Conservation (phyloP, 805 yeast genomes). For the Barnettozyma populi region DNA sequence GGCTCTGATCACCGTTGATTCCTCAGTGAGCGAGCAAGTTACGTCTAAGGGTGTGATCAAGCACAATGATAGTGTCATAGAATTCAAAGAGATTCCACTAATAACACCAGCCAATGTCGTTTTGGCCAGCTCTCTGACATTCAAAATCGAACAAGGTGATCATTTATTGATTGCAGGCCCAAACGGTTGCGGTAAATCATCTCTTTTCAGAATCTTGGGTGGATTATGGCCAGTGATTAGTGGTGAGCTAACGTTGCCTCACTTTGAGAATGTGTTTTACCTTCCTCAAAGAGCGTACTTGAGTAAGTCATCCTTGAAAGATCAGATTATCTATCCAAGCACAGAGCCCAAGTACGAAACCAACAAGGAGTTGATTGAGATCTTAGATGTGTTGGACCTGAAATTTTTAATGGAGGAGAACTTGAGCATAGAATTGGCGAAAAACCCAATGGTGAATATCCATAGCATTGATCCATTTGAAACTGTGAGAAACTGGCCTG, state of each 20-base stretch:
- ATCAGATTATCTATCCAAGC: conserved; percentile 87
- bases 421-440: conserved; percentile 31
- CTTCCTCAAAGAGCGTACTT: conserved; percentile 91
- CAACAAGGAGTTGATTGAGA: conserved; percentile 44
- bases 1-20: conserved; percentile 47
- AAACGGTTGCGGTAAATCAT: conserved; percentile 94
- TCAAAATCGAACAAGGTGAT: conserved; percentile 73
- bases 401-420: conserved; percentile 50
- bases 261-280: conserved; percentile 66
- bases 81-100: conserved; percentile 72
- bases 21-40: conserved; percentile 18
- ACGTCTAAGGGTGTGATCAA: conserved; percentile 26
- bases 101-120: conserved; percentile 81
- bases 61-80: conserved; percentile 54
- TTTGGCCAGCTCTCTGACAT: conserved; percentile 58
- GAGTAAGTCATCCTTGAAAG: conserved; percentile 59
- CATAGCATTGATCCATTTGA: conserved; percentile 48
- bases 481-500: conserved; percentile 76
- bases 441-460: conserved; percentile 25
- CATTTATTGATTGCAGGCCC: conserved; percentile 91
- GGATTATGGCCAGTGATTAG: conserved; percentile 84
- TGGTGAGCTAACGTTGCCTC: conserved; percentile 57
- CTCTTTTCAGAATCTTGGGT: conserved; percentile 83
- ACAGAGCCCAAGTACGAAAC: conserved; percentile 46
- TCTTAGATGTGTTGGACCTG: conserved; percentile 52